These are phyloP conservation scores for Phytophthora megakarya DNA, from an alignment of 352 stramenopile species.

Conservation along the genomic window DNA sequence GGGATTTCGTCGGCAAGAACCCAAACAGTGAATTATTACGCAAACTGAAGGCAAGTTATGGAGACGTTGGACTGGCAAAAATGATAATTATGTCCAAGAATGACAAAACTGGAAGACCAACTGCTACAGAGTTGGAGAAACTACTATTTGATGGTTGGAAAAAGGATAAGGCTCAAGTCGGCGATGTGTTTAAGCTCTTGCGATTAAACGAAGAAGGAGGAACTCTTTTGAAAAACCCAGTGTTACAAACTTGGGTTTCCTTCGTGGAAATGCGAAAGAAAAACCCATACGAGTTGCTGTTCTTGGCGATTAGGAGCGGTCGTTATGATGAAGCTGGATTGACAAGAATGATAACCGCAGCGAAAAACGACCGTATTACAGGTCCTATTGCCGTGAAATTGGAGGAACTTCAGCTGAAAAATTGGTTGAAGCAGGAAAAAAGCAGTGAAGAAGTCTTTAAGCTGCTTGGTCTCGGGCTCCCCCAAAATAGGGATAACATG, in stretches of 20 bases:
- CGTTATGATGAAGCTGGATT: neutral
- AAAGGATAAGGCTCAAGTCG: neutral
- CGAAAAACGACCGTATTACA: neutral
- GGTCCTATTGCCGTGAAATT: neutral
- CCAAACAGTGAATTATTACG: neutral
- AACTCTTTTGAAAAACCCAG: conserved; percentile 4
- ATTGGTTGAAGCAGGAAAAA: conserved; percentile 2
- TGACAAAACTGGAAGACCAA: neutral
- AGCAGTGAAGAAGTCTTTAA: conserved; percentile 5
- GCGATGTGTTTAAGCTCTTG: conserved; percentile 3
- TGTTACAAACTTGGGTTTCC: conserved; percentile 4
- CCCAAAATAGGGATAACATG: neutral
- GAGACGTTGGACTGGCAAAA: neutral
- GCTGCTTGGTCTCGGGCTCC: neutral
- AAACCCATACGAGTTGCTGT: conserved; percentile 6
- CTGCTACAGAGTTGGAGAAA: conserved; percentile 1
- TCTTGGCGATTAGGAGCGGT: neutral
- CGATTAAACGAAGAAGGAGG: conserved; percentile 3
- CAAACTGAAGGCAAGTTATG: conserved; percentile 1
- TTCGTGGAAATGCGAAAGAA: neutral
- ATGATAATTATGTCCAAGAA: conserved; percentile 4
- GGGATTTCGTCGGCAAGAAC: neutral
- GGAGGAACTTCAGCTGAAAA: neutral
- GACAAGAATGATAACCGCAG: neutral
- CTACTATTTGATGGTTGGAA: neutral